phyloP scores from a whole-genome alignment of 345 rosid species.

The Citrus reticulata region DNA sequence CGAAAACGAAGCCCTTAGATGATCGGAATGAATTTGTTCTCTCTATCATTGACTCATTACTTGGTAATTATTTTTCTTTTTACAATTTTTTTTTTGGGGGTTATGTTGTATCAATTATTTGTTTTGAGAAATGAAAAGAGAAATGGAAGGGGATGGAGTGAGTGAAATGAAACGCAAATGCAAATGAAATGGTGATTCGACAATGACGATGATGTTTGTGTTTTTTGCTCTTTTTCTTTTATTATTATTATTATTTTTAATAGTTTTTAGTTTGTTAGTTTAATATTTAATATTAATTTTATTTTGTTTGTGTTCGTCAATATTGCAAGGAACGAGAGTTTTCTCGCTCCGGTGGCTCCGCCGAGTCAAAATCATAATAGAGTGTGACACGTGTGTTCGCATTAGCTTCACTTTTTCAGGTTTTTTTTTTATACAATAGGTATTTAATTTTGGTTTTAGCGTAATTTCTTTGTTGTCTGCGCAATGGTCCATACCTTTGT shows the following conservation, averaged over 20 bases:
- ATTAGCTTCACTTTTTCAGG: background rate
- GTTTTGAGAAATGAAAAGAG: background rate
- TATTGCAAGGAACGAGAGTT: constrained; percentile 7
- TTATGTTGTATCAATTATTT: background rate
- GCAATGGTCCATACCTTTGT: background rate
- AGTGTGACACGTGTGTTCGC: constrained; percentile 20
- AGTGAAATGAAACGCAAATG: constrained; percentile 41
- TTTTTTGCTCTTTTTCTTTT: background rate
- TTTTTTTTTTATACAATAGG: too few species aligned
- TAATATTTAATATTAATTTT: background rate
- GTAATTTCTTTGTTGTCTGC: background rate
- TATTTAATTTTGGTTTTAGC: background rate
- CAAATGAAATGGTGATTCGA: constrained; percentile 29
- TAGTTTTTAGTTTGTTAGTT: background rate
- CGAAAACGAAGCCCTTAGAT: constrained; percentile 18
- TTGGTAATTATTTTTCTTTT: background rate
- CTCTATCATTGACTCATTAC: constrained; percentile 27
- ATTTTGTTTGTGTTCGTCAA: constrained; percentile 10
- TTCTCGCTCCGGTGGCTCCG: constrained; percentile 40
- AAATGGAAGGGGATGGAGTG: background rate
- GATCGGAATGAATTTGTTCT: constrained; percentile 18
- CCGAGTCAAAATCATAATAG: constrained; percentile 30
- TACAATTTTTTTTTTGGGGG: background rate
- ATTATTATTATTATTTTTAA: too few species aligned
- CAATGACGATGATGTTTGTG: background rate